These are phyloP conservation scores for Scheffersomyces coipomensis DNA, from an alignment of 805 yeast genomes.

Conservation along the genomic window DNA sequence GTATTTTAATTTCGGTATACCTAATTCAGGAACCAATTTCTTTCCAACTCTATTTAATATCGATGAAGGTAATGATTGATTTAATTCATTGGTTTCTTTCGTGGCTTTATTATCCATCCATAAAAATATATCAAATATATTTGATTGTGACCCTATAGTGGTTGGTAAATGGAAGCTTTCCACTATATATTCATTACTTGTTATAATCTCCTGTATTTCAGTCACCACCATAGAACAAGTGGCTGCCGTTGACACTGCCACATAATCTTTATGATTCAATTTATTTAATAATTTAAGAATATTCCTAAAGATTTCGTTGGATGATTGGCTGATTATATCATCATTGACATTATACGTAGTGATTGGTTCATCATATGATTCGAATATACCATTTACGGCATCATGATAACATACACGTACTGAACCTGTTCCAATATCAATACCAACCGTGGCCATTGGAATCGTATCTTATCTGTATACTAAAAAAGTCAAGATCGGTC, in stretches of 20 bases:
- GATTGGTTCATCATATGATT: conserved; percentile 15
- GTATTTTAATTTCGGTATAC: conserved; percentile 49
- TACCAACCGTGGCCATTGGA: conserved; percentile 27
- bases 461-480: too few relatives aligned
- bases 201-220: too few relatives aligned
- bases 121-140: conserved; percentile 45
- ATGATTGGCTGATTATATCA: conserved; percentile 37
- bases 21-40: conserved; percentile 55
- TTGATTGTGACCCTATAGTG: conserved; percentile 9
- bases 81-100: conserved; percentile 28
- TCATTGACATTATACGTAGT: conserved; percentile 12
- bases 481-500: too few relatives aligned
- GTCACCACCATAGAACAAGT: conserved; percentile 60
- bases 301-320: conserved; percentile 34
- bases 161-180: conserved; percentile 9
- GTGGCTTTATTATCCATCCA: conserved; percentile 60
- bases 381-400: conserved; percentile 8
- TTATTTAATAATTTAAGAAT: conserved; percentile 20
- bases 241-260: conserved; percentile 40
- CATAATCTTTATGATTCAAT: conserved; percentile 1
- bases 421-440: conserved; percentile 53
- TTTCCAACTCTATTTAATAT: conserved; percentile 37
- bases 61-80: conserved; percentile 18
- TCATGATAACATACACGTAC: conserved; percentile 38
- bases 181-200: too few relatives aligned